Conservation (phyloP, 768 basidiomycete genomes). For the Punctularia strigosozonata region DNA sequence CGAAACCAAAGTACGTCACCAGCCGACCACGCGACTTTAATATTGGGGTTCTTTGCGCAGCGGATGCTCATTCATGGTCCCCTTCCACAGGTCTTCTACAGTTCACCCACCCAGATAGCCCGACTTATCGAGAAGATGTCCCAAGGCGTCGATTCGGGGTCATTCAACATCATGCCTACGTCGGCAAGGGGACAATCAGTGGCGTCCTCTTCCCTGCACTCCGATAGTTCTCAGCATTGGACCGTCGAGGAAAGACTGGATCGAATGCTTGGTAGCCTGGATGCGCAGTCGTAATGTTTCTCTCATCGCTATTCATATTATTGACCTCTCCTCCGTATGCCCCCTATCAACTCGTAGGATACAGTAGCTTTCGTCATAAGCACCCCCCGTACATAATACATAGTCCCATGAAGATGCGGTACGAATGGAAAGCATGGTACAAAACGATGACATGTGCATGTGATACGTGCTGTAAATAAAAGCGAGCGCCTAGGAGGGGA, state of each 20-base stretch:
- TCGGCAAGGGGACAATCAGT: conserved; percentile 32
- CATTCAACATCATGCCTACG: conserved; percentile 63
- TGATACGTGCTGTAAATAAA: too few species aligned
- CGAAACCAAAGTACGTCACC: conserved; percentile 61
- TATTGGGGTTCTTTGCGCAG: conserved; percentile 9
- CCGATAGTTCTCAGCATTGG: conserved; percentile 52
- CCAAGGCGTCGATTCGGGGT: conserved; percentile 70
- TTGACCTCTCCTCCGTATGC: too few species aligned
- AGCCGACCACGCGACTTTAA: background rate
- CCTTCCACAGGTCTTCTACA: conserved; percentile 52
- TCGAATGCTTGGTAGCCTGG: conserved; percentile 44
- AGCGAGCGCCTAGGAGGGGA: too few species aligned
- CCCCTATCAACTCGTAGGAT: too few species aligned
- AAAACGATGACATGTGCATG: too few species aligned
- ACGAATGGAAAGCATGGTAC: too few species aligned
- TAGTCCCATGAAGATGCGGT: too few species aligned
- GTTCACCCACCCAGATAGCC: conserved; percentile 67
- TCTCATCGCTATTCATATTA: conserved; percentile 12
- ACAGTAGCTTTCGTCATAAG: too few species aligned
- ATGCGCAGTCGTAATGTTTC: conserved; percentile 16
- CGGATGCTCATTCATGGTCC: conserved; percentile 11
- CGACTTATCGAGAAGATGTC: conserved; percentile 77
- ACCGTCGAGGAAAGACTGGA: conserved; percentile 70
- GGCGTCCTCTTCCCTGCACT: conserved; percentile 48
- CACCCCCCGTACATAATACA: too few species aligned